Percentiles rank a stretch among this genome's conserved stretches.
phyloP scores from a whole-genome alignment of 306 rosid genomes.

The Clitoria ternatea region DNA sequence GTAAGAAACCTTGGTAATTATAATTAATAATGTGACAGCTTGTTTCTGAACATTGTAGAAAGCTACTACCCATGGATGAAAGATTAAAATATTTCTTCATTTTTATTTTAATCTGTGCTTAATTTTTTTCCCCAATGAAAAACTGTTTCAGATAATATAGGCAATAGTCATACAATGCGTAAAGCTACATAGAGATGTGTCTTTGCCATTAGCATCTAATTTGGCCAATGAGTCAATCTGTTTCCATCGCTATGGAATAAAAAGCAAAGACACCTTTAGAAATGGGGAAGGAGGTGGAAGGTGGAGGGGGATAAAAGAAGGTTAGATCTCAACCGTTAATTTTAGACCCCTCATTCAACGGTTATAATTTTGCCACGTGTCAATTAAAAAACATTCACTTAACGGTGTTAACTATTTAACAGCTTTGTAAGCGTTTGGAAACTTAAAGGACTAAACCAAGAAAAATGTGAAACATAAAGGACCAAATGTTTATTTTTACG shows the following conservation, averaged over 20 bases:
- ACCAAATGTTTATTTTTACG: too few species aligned
- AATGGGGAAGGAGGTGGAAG: too few species aligned
- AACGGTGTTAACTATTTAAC: too few species aligned
- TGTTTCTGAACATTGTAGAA: conserved; percentile 13
- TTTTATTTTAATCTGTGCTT: conserved; percentile 14
- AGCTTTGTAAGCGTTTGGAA: too few species aligned
- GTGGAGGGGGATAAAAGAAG: too few species aligned
- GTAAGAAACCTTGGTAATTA: conserved; percentile 15
- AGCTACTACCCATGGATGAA: conserved; percentile 3
- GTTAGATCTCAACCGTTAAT: too few species aligned
- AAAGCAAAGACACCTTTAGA: conserved; percentile 20
- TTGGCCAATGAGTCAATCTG: conserved; percentile 24
- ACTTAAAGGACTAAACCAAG: too few species aligned
- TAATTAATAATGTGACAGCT: conserved; percentile 13
- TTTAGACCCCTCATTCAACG: too few species aligned
- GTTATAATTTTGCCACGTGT: too few species aligned
- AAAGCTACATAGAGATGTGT: conserved; percentile 17
- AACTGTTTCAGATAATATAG: conserved; percentile 28
- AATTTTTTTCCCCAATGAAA: conserved; percentile 14
- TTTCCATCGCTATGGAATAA: conserved; percentile 29
- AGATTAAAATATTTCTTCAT: conserved; percentile 21
- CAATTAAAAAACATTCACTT: too few species aligned
- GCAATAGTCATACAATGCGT: conserved; percentile 7
- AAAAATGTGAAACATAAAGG: too few species aligned
- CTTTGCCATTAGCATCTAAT: conserved; percentile 39